Percentiles rank a stretch among this genome's conserved stretches.
Evolutionary conservation across 352 stramenopile genomes (phyloP).

Genomic region (Globisporangium mamillatum): DNA sequence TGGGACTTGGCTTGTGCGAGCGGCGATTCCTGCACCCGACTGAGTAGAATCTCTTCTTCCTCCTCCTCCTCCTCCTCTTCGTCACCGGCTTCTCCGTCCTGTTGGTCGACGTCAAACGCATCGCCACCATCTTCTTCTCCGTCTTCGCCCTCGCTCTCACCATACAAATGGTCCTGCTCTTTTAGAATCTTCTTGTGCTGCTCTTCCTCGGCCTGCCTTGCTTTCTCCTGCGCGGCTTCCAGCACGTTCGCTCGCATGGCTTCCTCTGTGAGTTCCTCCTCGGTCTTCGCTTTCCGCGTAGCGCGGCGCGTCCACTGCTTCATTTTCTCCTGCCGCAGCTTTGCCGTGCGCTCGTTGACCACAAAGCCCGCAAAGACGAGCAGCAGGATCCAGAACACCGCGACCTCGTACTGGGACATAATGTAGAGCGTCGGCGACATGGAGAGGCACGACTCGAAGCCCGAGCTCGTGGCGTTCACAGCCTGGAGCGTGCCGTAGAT

Average conservation of each 20-base stretch:
- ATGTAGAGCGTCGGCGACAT: conserved; percentile 66
- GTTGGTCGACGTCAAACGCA: background rate
- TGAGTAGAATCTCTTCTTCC: conserved; percentile 18
- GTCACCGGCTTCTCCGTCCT: conserved; percentile 7
- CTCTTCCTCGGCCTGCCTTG: conserved; percentile 37
- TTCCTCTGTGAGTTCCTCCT: conserved; percentile 25
- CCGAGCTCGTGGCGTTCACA: conserved; percentile 49
- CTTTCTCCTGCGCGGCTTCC: conserved; percentile 31
- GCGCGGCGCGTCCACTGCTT: conserved; percentile 26
- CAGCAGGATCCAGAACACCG: conserved; percentile 62
- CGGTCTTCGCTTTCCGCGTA: conserved; percentile 31
- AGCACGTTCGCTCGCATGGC: conserved; percentile 31
- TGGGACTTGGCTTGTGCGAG: conserved; percentile 7
- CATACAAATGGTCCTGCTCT: conserved; percentile 44
- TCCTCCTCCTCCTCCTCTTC: conserved; percentile 21
- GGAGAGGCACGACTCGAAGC: conserved; percentile 67
- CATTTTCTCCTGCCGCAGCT: conserved; percentile 39
- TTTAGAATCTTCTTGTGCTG: conserved; percentile 34
- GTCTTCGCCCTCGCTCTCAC: conserved; percentile 31
- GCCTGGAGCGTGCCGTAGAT: conserved; percentile 63
- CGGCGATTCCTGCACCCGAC: background rate
- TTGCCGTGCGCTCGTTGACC: conserved; percentile 44
- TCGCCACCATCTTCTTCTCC: conserved; percentile 18
- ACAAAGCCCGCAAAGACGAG: conserved; percentile 44
- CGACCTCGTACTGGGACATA: conserved; percentile 70